Evolutionary conservation across 352 stramenopile species (phyloP).

Genomic region (Globisporangium paroecandrum): DNA sequence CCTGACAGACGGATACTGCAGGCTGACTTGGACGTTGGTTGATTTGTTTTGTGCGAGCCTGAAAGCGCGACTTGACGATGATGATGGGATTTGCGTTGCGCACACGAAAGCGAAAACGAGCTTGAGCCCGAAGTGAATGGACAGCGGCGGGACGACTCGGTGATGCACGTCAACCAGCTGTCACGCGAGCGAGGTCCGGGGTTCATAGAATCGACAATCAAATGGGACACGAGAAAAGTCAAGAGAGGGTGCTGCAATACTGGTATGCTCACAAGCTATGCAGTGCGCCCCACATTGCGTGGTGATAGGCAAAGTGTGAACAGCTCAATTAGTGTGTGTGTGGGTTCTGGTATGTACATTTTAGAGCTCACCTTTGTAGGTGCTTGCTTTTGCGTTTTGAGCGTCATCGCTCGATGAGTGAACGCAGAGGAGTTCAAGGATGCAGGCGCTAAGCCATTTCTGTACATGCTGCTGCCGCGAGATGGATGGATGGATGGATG

Average conservation of each 20-base stretch:
- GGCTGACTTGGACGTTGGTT: no score
- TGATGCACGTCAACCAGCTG: constrained; percentile 2
- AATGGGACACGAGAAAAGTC: not conserved
- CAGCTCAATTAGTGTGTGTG: no score
- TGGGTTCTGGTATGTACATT: no score
- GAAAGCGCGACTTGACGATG: no score
- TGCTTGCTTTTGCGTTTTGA: no score
- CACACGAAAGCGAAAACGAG: not conserved
- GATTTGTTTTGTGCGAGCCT: no score
- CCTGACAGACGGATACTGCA: no score
- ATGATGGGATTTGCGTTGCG: not conserved
- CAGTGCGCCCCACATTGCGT: no score
- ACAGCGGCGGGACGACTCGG: not conserved
- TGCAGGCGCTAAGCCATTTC: not conserved
- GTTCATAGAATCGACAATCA: not conserved
- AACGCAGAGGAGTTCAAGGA: not conserved
- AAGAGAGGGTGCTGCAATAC: not conserved
- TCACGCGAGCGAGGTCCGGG: not conserved
- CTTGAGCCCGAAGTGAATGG: not conserved
- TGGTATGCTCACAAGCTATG: not conserved
- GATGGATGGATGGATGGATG: not conserved
- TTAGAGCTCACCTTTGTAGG: no score
- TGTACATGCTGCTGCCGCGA: no score
- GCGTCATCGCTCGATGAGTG: not conserved
- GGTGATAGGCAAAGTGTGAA: no score